Conservation (phyloP, 129 eudicot species). For the Helianthus tuberosus region DNA sequence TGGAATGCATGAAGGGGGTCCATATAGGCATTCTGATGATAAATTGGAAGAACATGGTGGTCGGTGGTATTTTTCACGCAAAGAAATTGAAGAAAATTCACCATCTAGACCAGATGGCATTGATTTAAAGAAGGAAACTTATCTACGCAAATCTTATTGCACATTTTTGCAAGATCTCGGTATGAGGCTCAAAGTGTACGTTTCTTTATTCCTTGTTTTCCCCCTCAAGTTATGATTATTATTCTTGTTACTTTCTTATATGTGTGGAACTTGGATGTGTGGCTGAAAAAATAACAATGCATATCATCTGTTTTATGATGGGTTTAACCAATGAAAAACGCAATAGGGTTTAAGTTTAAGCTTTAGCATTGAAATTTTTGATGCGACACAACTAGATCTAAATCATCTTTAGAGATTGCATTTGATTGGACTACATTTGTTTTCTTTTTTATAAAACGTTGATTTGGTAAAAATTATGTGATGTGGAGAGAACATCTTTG, state of each 20-base stretch:
- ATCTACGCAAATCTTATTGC: constrained; percentile 88
- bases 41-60: constrained; percentile 67
- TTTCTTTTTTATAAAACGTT: not conserved
- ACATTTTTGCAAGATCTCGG: constrained; percentile 96
- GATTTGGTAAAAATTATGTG: not conserved
- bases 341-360: constrained; percentile 1
- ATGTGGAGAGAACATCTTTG: constrained; percentile 7
- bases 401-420: not conserved
- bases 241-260: constrained; percentile 2
- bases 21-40: constrained; percentile 49
- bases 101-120: constrained; percentile 89
- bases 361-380: not conserved
- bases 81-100: constrained; percentile 89
- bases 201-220: constrained; percentile 14
- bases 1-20: constrained; percentile 61
- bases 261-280: constrained; percentile 14
- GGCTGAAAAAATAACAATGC: not conserved
- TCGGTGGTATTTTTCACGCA: constrained; percentile 91
- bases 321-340: not conserved
- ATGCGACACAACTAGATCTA: constrained; percentile 5
- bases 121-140: constrained; percentile 89
- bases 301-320: constrained; percentile 8
- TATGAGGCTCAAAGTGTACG: constrained; percentile 98
- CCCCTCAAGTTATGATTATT: not conserved
- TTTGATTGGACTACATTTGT: not conserved